phyloP scores from a whole-genome alignment of 2,329 filamentous ascomycete genomes.

The Fusarium sarcochroum region DNA sequence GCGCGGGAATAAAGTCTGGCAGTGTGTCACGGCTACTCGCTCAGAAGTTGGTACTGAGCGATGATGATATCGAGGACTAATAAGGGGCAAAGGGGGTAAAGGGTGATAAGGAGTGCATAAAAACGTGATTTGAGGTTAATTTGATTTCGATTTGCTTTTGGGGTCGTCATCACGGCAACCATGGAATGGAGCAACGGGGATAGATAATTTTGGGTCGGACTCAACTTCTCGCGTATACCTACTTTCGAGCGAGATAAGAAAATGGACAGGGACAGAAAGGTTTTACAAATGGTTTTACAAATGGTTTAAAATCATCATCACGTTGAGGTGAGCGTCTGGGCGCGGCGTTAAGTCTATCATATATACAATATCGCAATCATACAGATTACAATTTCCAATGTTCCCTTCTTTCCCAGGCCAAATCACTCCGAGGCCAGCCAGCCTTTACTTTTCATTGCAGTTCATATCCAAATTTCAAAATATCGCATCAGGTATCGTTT shows the following conservation, averaged over 20 bases:
- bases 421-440: background rate
- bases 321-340: constrained; percentile 42
- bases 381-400: constrained; percentile 32
- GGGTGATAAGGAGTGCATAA: constrained; percentile 4
- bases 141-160: constrained; percentile 26
- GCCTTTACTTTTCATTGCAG: constrained; percentile 25
- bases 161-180: constrained; percentile 8
- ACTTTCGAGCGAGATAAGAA: constrained; percentile 21
- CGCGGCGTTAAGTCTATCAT: constrained; percentile 46
- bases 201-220: constrained; percentile 15
- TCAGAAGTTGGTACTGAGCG: constrained; percentile 79
- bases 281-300: constrained; percentile 15
- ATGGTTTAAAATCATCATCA: constrained; percentile 42
- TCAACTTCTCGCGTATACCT: constrained; percentile 9
- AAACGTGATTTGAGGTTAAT: constrained; percentile 30
- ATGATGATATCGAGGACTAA: constrained; percentile 88
- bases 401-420: constrained; percentile 21
- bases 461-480: constrained; percentile 24
- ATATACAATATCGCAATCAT: constrained; percentile 38
- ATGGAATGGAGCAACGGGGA: constrained; percentile 34
- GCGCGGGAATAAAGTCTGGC: constrained; percentile 55
- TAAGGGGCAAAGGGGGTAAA: background rate
- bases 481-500: constrained; percentile 36
- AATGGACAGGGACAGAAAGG: background rate
- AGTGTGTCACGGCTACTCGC: constrained; percentile 62